Evolutionary conservation across 106 monocot genomes (phyloP), one percentile per base, ranked within the genome.

Genomic region (Dactylorhiza incarnata): DNA sequence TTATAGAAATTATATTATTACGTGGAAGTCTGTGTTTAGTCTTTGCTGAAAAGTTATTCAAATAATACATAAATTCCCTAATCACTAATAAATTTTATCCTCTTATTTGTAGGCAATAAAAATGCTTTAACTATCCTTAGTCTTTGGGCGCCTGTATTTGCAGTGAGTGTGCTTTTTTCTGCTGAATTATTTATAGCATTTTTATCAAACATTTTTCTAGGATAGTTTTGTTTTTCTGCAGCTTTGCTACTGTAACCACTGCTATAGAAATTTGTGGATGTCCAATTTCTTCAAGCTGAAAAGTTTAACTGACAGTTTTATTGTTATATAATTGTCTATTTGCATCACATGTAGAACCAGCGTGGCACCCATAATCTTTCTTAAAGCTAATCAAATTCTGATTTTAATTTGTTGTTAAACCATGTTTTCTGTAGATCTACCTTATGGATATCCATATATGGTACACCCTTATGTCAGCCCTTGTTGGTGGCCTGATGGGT

Each of bases 371-470:
- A 29, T 26, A 59, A 13, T 17, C 3, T 69, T 69, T 69, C 45
- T 69, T 69, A 45, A 45, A 44, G n/a, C 5, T 46, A 11, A 45
- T 45, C 5, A 46, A 72, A 19, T 72, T 72, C 45, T 69, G 44
- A 69, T 45, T 69, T 69, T 69, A 69, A n/a, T 69, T 46, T 69
- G 45, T 46, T 69, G 13, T 17, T 49, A 9, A 44, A 14, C 76
- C 8, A 15, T 73, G 16, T 75, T 22, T 68, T 77, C 54, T 29
- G 49, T 82, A 97, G 97, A 88, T 97, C 71, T 97, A 97, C 72
- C 59, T 97, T 44, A 91, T 97, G 97, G 97, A 97, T 78, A 93
- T 97, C 58, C 85, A 87, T 73, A 97, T 97, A 74, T 97, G 85
- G 85, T 94, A 97, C 81, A 94, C 94, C 55, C 74, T 97, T 22